phyloP scores from a whole-genome alignment of 768 basidiomycete genomes.

The Lepiota brunneoincarnata region DNA sequence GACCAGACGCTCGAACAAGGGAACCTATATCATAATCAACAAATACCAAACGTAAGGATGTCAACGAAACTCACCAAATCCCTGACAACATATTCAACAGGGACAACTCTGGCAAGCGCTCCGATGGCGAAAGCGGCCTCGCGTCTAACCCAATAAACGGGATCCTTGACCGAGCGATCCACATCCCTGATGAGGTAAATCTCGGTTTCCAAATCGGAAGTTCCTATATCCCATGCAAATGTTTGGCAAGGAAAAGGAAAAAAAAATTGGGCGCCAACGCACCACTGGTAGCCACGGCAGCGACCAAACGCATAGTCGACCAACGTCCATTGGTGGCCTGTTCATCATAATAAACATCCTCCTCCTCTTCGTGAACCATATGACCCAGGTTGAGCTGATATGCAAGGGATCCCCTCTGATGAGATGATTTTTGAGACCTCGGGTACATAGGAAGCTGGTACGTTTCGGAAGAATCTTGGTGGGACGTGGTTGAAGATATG shows the following conservation, averaged over 20 bases:
- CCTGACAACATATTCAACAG: conserved; percentile 64
- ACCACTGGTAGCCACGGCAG: conserved; percentile 81
- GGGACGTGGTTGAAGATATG: not conserved
- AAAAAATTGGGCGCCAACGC: conserved; percentile 20
- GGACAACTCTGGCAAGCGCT: conserved; percentile 82
- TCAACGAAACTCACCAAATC: conserved; percentile 49
- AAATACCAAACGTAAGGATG: not conserved
- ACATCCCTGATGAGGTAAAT: conserved; percentile 76
- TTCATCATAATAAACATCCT: conserved; percentile 22
- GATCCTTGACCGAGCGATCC: conserved; percentile 60
- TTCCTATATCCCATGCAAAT: conserved; percentile 20
- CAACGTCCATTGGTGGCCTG: conserved; percentile 85
- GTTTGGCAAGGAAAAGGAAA: conserved; percentile 7
- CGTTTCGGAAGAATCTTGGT: not conserved
- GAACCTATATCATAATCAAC: conserved; percentile 50
- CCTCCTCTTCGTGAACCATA: conserved; percentile 10
- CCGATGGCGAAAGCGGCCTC: conserved; percentile 89
- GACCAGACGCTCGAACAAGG: conserved; percentile 70
- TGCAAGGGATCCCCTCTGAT: not conserved
- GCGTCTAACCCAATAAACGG: conserved; percentile 74
- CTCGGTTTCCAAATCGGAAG: conserved; percentile 50
- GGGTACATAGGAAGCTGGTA: not conserved
- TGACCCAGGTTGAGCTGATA: conserved; percentile 8
- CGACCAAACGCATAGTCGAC: conserved; percentile 92
- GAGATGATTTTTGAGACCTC: not conserved